These are phyloP conservation scores for Calonectria fujianensis DNA, from an alignment of 2,329 filamentous ascomycete species.

Conservation along the genomic window DNA sequence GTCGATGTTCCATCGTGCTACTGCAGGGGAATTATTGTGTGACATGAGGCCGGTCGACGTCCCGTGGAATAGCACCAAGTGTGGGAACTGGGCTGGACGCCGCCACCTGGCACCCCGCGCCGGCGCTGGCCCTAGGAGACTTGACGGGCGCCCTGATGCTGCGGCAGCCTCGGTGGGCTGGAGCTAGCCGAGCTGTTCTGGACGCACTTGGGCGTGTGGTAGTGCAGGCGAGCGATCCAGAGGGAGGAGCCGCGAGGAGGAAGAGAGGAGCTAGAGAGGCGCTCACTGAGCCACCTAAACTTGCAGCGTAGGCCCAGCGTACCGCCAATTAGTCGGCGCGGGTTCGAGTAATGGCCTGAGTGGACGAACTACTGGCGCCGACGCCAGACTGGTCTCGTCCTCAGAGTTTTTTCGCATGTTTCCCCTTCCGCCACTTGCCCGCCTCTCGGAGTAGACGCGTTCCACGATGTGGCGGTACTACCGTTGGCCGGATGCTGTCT, in stretches of 20 bases:
- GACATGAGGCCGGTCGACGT: constrained; percentile 9
- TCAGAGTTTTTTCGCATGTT: neutral
- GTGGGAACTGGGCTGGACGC: neutral
- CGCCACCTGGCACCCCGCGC: constrained; percentile 4
- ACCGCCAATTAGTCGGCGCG: neutral
- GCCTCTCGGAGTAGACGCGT: neutral
- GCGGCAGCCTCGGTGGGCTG: constrained; percentile 13
- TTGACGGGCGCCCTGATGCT: constrained; percentile 15
- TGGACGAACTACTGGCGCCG: constrained; percentile 6
- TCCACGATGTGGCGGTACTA: constrained; percentile 8
- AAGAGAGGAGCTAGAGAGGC: neutral
- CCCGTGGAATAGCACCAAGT: neutral
- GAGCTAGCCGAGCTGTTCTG: constrained; percentile 11
- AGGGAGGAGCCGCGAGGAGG: too few relatives aligned
- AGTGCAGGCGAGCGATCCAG: neutral
- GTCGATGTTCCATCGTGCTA: constrained; percentile 21
- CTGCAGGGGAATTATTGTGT: constrained; percentile 28
- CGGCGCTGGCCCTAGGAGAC: constrained; percentile 5
- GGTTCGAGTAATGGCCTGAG: neutral
- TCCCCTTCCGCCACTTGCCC: neutral
- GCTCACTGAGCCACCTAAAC: neutral
- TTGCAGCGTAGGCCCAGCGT: neutral
- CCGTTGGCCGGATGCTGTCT: constrained; percentile 16
- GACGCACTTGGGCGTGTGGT: constrained; percentile 15
- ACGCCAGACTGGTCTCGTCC: constrained; percentile 11